Base-by-base conservation (phyloP, 2,329 filamentous ascomycete species). In the Ophiostoma montium region DNA sequence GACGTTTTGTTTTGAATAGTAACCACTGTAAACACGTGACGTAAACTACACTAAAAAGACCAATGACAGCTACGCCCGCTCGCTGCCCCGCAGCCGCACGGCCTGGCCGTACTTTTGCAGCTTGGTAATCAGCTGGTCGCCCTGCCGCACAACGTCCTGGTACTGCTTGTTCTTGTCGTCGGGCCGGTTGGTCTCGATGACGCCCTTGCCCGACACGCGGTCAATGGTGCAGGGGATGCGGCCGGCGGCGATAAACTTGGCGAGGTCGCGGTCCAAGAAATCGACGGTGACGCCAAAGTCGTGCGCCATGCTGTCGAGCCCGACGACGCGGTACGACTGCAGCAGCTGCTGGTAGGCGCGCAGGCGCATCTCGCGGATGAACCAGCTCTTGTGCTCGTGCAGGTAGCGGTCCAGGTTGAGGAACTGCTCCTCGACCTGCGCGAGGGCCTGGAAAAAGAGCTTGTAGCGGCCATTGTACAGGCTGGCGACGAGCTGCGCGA, bases 101-200 rank as follows among this genome's bases (percentile, higher is more conserved):
- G 92, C 85, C 68, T 98, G 92, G 41, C 92, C 92, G 66, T 98
- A 98, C 75, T 98, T 98, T 70, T 98, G 92, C 58, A 98, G 73
- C 75, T 98, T 98, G 51, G 92, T 98, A 64, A 98, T 96, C 55
- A 98, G 75, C 67, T 94, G 86, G 66, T 98, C 92, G 31, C 92
- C 92, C 65, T 96, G 92, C 70, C 92, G 92, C 53, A 98, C 88
- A 35, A 96, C 88, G 60, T 98, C 92, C 59, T 89, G 85, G 68
- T 98, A 98, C 70, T 98, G 92, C 76, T 95, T 95, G 75, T 96
- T 96, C 81, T 98, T 98, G 71, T 95, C 89, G 64, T 96, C 92
- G 9, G 90, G 89, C 49, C 92, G 78, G 70, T 95, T 95, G 41
- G 92, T 98, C 75, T 96, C 92, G 60, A 98, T 96, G 58, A 96